A percentile compares a stretch with the other conserved stretches of the same genome.
Evolutionary conservation across 768 basidiomycete genomes (phyloP).

Genomic region (Kockovaella imperatae): DNA sequence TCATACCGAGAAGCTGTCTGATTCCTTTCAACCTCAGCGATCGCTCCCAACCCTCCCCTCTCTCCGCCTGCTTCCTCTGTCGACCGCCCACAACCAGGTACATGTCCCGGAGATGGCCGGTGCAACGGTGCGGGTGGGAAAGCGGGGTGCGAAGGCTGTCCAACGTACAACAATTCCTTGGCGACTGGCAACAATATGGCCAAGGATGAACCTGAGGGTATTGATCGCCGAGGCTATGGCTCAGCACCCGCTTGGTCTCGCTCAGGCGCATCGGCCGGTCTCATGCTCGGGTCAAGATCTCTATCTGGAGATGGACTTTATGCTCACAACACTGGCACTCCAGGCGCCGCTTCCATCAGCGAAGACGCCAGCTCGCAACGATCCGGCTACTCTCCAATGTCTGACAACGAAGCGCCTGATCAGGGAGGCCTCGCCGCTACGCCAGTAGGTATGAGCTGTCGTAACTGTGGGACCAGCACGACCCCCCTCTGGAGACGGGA

Average conservation of each 20-base stretch:
- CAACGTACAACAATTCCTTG: constrained; percentile 76
- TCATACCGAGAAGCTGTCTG: neutral
- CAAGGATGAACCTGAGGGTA: constrained; percentile 44
- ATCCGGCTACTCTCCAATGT: constrained; percentile 23
- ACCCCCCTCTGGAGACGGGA: constrained; percentile 50
- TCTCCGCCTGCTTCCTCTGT: constrained; percentile 21
- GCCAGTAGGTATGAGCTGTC: constrained; percentile 44
- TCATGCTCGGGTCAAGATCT: constrained; percentile 15
- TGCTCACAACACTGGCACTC: neutral
- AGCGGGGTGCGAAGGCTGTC: constrained; percentile 86
- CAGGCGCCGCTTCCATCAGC: neutral
- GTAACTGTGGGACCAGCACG: constrained; percentile 45
- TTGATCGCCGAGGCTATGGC: too few relatives aligned
- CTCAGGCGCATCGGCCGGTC: too few relatives aligned
- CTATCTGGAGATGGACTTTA: constrained; percentile 5
- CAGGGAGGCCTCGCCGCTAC: constrained; percentile 28
- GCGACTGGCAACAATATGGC: constrained; percentile 40
- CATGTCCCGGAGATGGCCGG: constrained; percentile 96
- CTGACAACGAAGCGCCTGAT: constrained; percentile 7
- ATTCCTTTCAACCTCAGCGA: neutral
- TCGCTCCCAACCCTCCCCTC: constrained; percentile 14
- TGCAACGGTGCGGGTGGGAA: constrained; percentile 97
- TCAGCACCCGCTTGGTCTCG: constrained; percentile 2
- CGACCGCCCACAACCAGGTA: constrained; percentile 46
- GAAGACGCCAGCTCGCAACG: constrained; percentile 36